phyloP scores from a whole-genome alignment of 2,329 filamentous ascomycete genomes.

The Coniella vitis region DNA sequence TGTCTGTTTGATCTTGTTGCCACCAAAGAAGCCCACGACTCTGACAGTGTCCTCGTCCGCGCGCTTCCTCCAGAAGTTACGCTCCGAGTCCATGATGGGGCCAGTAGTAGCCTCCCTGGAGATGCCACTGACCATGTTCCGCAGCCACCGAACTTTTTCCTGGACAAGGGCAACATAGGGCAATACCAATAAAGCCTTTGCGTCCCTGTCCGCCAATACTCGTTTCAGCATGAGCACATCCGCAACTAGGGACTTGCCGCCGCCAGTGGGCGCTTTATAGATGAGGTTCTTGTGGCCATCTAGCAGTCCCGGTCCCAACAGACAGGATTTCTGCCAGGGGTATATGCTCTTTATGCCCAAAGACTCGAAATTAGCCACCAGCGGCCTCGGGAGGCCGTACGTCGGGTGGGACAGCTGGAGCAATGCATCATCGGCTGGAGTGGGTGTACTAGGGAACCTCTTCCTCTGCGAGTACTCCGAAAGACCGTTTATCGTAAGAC shows the following conservation, averaged over 20 bases:
- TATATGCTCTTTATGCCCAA: conserved; percentile 70
- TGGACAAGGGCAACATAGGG: conserved; percentile 76
- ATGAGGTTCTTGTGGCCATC: conserved; percentile 62
- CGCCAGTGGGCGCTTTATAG: conserved; percentile 74
- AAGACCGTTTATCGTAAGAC: conserved; percentile 15
- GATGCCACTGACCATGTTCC: conserved; percentile 57
- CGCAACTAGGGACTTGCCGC: conserved; percentile 70
- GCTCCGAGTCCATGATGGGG: conserved; percentile 27
- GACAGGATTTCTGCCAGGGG: conserved; percentile 71
- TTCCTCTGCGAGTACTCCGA: conserved; percentile 54
- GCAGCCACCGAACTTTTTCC: conserved; percentile 70
- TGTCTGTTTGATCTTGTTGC: conserved; percentile 57
- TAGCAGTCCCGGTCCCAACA: conserved; percentile 60
- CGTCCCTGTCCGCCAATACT: conserved; percentile 53
- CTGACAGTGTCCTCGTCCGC: conserved; percentile 53
- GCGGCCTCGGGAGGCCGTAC: conserved; percentile 53
- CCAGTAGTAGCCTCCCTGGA: conserved; percentile 30
- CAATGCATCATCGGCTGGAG: conserved; percentile 42
- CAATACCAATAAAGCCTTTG: conserved; percentile 66
- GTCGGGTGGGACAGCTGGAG: conserved; percentile 55
- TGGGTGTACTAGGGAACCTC: conserved; percentile 46
- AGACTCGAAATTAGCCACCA: conserved; percentile 58
- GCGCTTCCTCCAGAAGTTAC: conserved; percentile 45
- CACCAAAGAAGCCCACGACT: conserved; percentile 69
- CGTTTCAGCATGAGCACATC: conserved; percentile 67